Base-by-base conservation (phyloP, 129 eudicot species). In the Flaveria robusta region DNA sequence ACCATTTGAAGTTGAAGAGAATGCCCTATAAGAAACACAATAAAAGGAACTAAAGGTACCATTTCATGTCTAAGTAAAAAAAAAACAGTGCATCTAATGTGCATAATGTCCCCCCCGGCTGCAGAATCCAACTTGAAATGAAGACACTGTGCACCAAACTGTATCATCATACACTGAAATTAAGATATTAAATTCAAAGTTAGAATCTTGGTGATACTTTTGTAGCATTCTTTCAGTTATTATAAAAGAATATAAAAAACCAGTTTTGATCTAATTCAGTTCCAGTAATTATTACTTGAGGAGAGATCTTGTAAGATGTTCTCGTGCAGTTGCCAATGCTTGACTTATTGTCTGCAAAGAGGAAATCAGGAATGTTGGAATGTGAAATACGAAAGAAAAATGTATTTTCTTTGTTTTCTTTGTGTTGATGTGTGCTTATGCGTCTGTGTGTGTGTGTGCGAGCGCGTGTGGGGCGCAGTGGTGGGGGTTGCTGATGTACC, bases 251-350 rank as follows among this genome's bases (percentile, higher is more conserved):
- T 59, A 59, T 73, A 78, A 59, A 41, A 39, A 66, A 7, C 27
- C 10, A 58, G 12, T 7, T 24, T 67, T 52, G 27, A 62, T 72
- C 68, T 22, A 49, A 18, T 29, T 29, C 11, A 43, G 83, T 81
- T 76, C 37, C 23, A 64, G 50, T n/a, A 41, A 65, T 59, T 43
- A 70, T 92, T 88, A 92, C 87, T 84, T 87, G 71, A 92, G 91
- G 55, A 92, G 96, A 64, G 98, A 92, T 76, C 96, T 87, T 23
- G 96, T 70, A 37, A 92, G 81, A 70, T 92, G 98, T 74, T 92
- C 96, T 7, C 98, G 88, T 42, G 98, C 98, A 75, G 98, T 92
- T 18, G 91, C 92, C 79, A 92, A 70, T 41, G 98, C 98, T 81
- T 92, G 98, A 83, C 88, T 87, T 65, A 92, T 81, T 8, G 98